Conservation (phyloP, 2,329 filamentous ascomycete species). For the Tricladium varicosporioides region DNA sequence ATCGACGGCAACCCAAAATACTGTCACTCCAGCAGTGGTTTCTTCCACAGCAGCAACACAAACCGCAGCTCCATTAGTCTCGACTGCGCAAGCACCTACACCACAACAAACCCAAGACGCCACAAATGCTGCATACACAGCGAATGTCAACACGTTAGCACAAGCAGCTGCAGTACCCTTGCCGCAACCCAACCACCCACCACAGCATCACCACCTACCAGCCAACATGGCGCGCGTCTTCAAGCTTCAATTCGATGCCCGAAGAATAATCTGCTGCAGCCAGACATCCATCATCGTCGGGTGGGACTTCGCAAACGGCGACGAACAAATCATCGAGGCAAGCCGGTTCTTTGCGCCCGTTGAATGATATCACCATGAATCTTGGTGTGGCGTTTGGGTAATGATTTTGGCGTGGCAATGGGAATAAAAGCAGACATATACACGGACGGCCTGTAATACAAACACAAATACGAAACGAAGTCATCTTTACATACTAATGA, state of each 20-base stretch:
- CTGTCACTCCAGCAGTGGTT: neutral
- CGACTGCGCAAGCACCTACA: neutral
- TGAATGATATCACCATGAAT: constrained; percentile 37
- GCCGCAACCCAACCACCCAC: neutral
- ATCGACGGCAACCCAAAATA: constrained; percentile 4
- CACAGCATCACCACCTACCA: constrained; percentile 22
- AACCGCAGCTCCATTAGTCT: neutral
- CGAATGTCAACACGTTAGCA: neutral
- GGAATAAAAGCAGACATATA: too few relatives aligned
- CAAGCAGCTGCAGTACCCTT: constrained; percentile 37
- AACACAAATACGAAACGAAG: too few relatives aligned
- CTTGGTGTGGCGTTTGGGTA: too few relatives aligned
- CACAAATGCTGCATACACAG: neutral
- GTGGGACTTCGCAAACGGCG: constrained; percentile 94
- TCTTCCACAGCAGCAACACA: neutral
- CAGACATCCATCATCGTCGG: constrained; percentile 90
- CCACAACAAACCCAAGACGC: neutral
- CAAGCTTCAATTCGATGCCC: constrained; percentile 93
- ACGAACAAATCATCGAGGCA: constrained; percentile 75
- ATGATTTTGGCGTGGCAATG: too few relatives aligned
- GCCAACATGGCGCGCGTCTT: constrained; percentile 62
- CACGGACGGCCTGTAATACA: too few relatives aligned
- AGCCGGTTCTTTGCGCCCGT: constrained; percentile 72
- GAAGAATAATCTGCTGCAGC: constrained; percentile 90
- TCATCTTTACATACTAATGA: too few relatives aligned